Percentiles rank a stretch among this genome's conserved stretches.
Conservation (phyloP, 176 grass and related monocot genomes). For the Oropetium thomaeum region DNA sequence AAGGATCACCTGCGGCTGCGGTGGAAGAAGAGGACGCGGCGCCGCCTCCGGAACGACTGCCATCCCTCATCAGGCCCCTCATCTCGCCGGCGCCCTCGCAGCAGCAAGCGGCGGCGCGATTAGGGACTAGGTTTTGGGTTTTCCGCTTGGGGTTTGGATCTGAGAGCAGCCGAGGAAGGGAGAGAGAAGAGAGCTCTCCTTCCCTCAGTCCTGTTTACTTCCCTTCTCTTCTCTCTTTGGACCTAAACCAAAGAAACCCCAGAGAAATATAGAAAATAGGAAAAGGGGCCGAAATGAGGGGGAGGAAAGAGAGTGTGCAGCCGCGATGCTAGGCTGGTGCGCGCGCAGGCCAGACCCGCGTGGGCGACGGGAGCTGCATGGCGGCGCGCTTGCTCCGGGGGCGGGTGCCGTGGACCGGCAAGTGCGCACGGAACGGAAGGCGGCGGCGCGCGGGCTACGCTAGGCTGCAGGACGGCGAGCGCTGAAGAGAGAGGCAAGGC, state of each 20-base stretch:
- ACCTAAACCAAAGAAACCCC: conserved; percentile 18
- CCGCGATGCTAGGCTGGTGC: too few species aligned
- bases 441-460: too few species aligned
- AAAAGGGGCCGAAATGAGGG: not conserved
- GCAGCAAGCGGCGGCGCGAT: conserved; percentile 5
- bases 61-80: conserved; percentile 37
- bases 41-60: not conserved
- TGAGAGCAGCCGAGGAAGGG: not conserved
- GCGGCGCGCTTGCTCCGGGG: too few species aligned
- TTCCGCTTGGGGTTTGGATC: conserved; percentile 30
- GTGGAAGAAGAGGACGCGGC: conserved; percentile 4
- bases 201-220: conserved; percentile 26
- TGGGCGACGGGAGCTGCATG: too few species aligned
- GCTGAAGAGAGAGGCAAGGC: too few species aligned
- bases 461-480: too few species aligned
- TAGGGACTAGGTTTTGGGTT: conserved; percentile 31
- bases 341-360: too few species aligned
- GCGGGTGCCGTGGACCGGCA: too few species aligned
- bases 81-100: conserved; percentile 2
- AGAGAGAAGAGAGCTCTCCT: conserved; percentile 7
- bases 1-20: conserved; percentile 40
- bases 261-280: not conserved
- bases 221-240: conserved; percentile 12
- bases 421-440: too few species aligned
- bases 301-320: not conserved